phyloP scores from a whole-genome alignment of 345 rosid species.

The Brassica juncea region DNA sequence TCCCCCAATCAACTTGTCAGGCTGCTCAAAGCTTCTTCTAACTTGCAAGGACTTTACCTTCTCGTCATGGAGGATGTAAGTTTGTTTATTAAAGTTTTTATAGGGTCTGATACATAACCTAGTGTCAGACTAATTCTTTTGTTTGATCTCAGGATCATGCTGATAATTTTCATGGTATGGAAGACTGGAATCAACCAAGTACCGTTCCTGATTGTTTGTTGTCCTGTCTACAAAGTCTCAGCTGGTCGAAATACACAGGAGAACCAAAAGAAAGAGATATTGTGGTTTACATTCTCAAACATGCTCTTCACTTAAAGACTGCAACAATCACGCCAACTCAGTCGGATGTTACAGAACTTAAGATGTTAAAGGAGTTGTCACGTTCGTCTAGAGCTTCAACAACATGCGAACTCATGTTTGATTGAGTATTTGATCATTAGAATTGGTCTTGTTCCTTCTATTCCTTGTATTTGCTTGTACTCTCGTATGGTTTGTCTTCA shows the following conservation, averaged over 20 bases:
- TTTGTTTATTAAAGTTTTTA: neutral
- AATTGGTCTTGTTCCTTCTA: neutral
- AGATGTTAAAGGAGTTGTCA: neutral
- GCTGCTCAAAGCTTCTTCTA: conserved; percentile 3
- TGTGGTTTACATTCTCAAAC: conserved; percentile 10
- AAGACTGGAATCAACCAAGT: neutral
- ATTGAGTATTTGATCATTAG: neutral
- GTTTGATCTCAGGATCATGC: neutral
- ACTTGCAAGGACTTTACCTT: neutral
- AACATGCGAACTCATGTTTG: neutral
- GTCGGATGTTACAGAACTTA: neutral
- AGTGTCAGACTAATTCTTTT: neutral
- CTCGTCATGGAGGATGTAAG: neutral
- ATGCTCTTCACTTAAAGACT: conserved; percentile 8
- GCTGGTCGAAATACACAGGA: neutral
- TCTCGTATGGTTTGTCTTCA: neutral
- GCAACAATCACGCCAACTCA: neutral
- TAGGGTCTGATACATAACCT: neutral
- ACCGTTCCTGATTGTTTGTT: conserved; percentile 17
- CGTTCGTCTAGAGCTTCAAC: neutral
- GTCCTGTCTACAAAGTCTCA: conserved; percentile 14
- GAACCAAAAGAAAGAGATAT: neutral
- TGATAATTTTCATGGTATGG: too few species aligned
- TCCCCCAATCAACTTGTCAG: neutral
- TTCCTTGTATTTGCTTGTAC: neutral